Conservation (phyloP, 495 filamentous ascomycete genomes). For the Neurospora discreta region DNA sequence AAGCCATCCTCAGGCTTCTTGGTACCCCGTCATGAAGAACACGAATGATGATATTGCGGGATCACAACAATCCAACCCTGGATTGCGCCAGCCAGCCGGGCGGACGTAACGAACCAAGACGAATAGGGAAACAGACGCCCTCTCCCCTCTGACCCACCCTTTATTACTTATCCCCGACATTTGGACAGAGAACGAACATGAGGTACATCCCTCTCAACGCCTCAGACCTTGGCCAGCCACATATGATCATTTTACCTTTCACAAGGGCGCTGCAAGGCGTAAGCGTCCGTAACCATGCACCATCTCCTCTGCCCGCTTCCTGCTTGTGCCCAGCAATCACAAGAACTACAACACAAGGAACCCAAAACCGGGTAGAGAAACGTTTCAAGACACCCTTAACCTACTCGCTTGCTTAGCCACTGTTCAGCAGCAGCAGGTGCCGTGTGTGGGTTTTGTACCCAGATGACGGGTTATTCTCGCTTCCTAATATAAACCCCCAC, state of each 20-base stretch:
- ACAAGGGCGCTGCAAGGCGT: not conserved
- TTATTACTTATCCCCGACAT: not conserved
- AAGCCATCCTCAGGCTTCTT: constrained; percentile 58
- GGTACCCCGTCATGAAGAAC: constrained; percentile 12
- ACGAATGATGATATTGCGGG: not conserved
- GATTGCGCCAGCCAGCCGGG: not conserved
- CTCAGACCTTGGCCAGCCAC: not conserved
- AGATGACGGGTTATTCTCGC: too few species aligned
- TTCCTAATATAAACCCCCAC: not conserved
- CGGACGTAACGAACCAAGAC: not conserved
- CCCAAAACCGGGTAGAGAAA: too few species aligned
- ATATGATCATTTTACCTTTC: not conserved
- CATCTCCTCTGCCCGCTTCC: not conserved
- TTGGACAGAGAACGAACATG: not conserved
- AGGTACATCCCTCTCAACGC: not conserved
- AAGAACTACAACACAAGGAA: not conserved
- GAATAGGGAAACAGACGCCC: not conserved
- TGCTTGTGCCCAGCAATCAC: not conserved
- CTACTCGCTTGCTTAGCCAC: too few species aligned
- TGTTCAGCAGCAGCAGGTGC: too few species aligned
- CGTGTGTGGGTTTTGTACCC: too few species aligned
- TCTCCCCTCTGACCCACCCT: too few species aligned
- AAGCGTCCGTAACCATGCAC: not conserved
- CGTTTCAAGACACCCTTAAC: too few species aligned
- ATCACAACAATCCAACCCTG: not conserved